These are phyloP conservation scores for Austropuccinia psidii DNA, from an alignment of 1,284 basidiomycete species.

Conservation along the genomic window DNA sequence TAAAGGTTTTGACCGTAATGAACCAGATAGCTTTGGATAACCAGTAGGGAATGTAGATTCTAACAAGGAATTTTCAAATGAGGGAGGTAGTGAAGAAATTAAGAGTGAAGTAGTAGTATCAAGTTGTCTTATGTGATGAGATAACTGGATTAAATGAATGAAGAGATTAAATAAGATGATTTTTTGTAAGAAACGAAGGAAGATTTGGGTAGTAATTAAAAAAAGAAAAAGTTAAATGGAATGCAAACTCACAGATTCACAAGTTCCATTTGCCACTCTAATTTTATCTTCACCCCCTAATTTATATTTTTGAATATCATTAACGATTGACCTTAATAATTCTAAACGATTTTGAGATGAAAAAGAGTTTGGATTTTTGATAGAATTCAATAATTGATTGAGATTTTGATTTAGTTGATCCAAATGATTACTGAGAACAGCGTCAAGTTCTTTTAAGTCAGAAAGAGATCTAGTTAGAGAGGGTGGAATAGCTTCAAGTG, in stretches of 20 bases:
- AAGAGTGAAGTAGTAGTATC: constrained; percentile 25
- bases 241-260: constrained; percentile 59
- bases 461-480: constrained; percentile 90
- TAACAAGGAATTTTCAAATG: constrained; percentile 1
- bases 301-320: constrained; percentile 82
- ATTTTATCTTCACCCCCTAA: constrained; percentile 99
- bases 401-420: constrained; percentile 54
- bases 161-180: not conserved
- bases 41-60: constrained; percentile 14
- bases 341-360: constrained; percentile 69
- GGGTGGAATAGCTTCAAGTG: constrained; percentile 83
- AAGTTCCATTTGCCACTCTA: constrained; percentile 85
- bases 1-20: constrained; percentile 25
- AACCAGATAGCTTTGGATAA: constrained; percentile 27
- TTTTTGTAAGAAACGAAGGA: not conserved
- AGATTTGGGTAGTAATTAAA: not conserved
- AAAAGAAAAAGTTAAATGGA: not conserved
- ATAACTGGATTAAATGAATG: constrained; percentile 9
- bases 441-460: constrained; percentile 94
- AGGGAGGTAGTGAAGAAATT: constrained; percentile 26
- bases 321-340: constrained; percentile 83
- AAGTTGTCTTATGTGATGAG: constrained; percentile 34
- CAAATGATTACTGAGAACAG: constrained; percentile 66
- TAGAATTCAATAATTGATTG: constrained; percentile 46
- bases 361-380: constrained; percentile 54